Conservation (phyloP, 257 asterid species). For the Forsythia suspensa region DNA sequence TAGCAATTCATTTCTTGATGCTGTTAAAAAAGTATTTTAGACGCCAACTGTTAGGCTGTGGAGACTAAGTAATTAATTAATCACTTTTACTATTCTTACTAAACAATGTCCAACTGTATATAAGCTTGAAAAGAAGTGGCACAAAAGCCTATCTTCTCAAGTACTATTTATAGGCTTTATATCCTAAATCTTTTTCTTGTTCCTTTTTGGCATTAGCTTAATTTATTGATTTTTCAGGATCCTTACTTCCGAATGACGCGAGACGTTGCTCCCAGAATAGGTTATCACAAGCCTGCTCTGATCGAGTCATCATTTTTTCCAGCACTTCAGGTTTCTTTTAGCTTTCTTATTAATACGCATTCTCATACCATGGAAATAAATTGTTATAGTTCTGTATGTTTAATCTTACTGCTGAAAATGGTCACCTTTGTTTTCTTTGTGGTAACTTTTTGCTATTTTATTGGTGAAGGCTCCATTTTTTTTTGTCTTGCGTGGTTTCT, state of each 20-base stretch:
- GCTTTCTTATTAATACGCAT: neutral
- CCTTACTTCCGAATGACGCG: constrained; percentile 99
- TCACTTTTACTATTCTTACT: too few species aligned
- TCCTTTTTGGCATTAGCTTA: neutral
- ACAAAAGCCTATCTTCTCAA: too few species aligned
- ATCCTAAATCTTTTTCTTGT: neutral
- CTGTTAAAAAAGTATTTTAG: too few species aligned
- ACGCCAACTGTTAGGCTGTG: too few species aligned
- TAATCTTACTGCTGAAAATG: neutral
- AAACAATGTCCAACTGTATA: too few species aligned
- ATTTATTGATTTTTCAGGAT: constrained; percentile 54
- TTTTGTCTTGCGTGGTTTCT: too few species aligned
- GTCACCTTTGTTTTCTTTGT: neutral
- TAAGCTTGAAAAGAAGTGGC: too few species aligned
- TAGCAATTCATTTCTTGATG: too few species aligned
- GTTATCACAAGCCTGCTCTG: constrained; percentile 89
- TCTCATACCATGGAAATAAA: neutral
- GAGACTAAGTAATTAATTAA: too few species aligned
- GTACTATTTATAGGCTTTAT: neutral
- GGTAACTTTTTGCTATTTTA: neutral
- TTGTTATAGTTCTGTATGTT: neutral
- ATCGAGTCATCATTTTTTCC: constrained; percentile 94
- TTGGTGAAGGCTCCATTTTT: neutral
- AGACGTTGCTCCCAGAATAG: constrained; percentile 96
- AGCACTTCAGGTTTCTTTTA: constrained; percentile 77